Evolutionary conservation across 1,139 yeast species (phyloP).

Genomic region (Blastobotrys serpentis): DNA sequence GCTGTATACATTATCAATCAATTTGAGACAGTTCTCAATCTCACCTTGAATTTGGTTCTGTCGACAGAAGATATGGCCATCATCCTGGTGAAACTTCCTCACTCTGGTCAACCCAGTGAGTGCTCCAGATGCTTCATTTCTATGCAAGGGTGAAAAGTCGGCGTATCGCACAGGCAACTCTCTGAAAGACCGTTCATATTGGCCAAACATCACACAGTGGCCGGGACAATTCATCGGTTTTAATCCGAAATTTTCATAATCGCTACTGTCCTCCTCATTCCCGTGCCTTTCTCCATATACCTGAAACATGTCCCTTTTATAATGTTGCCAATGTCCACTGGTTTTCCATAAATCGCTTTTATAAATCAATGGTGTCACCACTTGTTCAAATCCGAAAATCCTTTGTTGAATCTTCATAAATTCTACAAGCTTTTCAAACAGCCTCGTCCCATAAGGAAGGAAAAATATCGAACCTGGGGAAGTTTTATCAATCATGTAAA

Average conservation of each 20-base stretch:
- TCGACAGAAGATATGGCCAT: conserved; percentile 94
- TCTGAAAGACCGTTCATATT: conserved; percentile 80
- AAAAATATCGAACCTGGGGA: conserved; percentile 91
- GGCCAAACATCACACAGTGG: conserved; percentile 83
- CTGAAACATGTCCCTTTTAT: conserved; percentile 89
- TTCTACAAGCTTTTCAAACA: conserved; percentile 71
- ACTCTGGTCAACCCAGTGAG: conserved; percentile 92
- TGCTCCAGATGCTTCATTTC: conserved; percentile 96
- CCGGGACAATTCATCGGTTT: conserved; percentile 99
- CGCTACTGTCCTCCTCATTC: conserved; percentile 39
- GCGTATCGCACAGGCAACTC: conserved; percentile 88
- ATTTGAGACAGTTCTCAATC: conserved; percentile 67
- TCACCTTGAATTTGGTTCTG: conserved; percentile 78
- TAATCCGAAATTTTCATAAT: conserved; percentile 58
- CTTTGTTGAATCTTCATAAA: conserved; percentile 86
- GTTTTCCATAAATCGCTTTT: conserved; percentile 83
- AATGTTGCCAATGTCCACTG: conserved; percentile 96
- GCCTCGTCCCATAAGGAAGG: conserved; percentile 85
- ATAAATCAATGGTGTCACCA: conserved; percentile 87
- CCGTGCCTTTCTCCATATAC: conserved; percentile 45
- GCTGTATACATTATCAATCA: conserved; percentile 74
- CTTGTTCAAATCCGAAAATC: conserved; percentile 86
- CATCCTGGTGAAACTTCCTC: conserved; percentile 96
- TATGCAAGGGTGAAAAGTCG: conserved; percentile 90
- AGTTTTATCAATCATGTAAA: conserved; percentile 71